These are phyloP conservation scores for Beauveria asiatica DNA, from an alignment of 2,329 filamentous ascomycete genomes.

Conservation along the genomic window DNA sequence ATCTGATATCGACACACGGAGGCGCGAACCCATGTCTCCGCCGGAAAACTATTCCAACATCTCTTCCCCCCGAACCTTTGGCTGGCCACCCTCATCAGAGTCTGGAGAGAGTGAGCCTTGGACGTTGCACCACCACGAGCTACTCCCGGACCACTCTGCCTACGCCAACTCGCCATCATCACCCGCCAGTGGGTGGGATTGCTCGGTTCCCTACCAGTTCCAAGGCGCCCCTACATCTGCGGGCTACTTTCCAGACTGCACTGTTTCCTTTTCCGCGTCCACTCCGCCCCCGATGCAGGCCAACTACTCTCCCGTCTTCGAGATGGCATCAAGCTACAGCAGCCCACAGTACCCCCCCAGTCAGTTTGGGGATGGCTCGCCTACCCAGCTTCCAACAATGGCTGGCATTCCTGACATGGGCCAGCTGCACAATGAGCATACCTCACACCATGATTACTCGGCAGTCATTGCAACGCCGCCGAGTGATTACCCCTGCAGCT, in stretches of 20 bases:
- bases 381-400: background rate
- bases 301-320: background rate
- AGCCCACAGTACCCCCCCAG: background rate
- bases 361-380: background rate
- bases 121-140: background rate
- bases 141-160: background rate
- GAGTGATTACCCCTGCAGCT: background rate
- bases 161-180: background rate
- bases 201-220: background rate
- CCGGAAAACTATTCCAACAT: background rate
- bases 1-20: background rate
- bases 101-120: conserved; percentile 5
- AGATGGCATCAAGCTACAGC: background rate
- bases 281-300: conserved; percentile 2
- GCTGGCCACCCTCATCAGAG: background rate
- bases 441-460: background rate
- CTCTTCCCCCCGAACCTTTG: background rate
- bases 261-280: background rate
- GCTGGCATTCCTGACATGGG: background rate
- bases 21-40: conserved; percentile 7
- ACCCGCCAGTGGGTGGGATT: background rate
- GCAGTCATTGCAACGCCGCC: background rate
- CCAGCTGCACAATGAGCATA: background rate
- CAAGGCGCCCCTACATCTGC: background rate
- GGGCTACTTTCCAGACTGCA: background rate